Conservation (phyloP, 179 eudicot genomes). For the Sideroxylon spinosum region DNA sequence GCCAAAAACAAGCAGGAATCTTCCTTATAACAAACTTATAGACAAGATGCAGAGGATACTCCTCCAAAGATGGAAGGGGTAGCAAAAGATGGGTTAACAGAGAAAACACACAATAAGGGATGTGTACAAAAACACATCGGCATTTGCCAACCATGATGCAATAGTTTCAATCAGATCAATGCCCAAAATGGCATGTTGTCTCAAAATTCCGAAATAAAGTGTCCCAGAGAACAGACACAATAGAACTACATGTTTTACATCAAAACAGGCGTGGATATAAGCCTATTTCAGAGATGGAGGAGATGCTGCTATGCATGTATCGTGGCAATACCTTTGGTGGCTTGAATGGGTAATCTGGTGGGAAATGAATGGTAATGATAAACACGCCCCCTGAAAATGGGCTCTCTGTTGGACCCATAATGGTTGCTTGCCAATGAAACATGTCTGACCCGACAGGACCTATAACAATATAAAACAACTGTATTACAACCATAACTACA, state of each 20-base stretch:
- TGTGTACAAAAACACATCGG: background rate
- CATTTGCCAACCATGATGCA: background rate
- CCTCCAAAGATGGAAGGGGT: background rate
- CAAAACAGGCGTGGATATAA: background rate
- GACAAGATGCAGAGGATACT: background rate
- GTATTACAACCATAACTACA: too few relatives aligned
- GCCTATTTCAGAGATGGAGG: background rate
- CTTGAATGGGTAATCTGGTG: constrained; percentile 46
- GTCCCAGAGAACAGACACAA: background rate
- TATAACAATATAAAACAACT: constrained; percentile 10
- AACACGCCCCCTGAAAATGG: constrained; percentile 54
- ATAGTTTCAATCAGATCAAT: too few relatives aligned
- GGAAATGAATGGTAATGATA: constrained; percentile 45
- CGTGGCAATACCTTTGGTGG: constrained; percentile 37
- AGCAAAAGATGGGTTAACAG: background rate
- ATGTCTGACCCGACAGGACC: constrained; percentile 43
- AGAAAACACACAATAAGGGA: background rate
- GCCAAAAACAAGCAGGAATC: constrained; percentile 1
- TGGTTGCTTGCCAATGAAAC: constrained; percentile 55
- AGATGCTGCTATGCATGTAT: background rate
- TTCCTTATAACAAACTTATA: background rate
- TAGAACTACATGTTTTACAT: background rate
- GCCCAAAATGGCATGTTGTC: background rate
- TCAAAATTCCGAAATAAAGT: background rate
- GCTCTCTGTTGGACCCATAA: constrained; percentile 54